Conservation (phyloP, 2,329 filamentous ascomycete genomes). For the Sporothrix inflata region DNA sequence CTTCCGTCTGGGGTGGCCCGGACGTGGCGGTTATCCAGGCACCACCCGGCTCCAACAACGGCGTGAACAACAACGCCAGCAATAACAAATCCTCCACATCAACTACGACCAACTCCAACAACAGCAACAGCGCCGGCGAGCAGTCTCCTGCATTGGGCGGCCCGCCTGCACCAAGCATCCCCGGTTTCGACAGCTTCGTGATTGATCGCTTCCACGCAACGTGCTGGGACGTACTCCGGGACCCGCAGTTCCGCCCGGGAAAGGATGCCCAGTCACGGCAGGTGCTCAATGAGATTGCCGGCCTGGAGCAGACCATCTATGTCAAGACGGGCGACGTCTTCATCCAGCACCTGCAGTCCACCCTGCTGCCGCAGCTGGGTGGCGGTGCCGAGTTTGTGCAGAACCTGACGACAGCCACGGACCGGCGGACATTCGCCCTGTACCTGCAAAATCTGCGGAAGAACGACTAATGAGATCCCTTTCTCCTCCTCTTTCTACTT, state of each 20-base stretch:
- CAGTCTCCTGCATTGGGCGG: slow-evolving; percentile 32
- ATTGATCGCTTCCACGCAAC: slow-evolving; percentile 85
- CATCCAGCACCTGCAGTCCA: slow-evolving; percentile 66
- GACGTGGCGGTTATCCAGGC: slow-evolving; percentile 65
- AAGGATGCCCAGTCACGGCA: slow-evolving; percentile 84
- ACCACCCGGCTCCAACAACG: slow-evolving; percentile 47
- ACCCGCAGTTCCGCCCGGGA: slow-evolving; percentile 76
- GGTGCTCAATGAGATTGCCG: slow-evolving; percentile 84
- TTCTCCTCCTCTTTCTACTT: not conserved
- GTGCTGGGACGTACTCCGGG: slow-evolving; percentile 85
- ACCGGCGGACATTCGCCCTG: slow-evolving; percentile 64
- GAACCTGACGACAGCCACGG: slow-evolving; percentile 60
- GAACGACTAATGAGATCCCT: slow-evolving; percentile 35
- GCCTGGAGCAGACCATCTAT: slow-evolving; percentile 86
- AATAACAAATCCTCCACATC: slow-evolving; percentile 13
- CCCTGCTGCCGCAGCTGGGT: slow-evolving; percentile 67
- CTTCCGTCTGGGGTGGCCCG: slow-evolving; percentile 85
- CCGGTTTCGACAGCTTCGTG: slow-evolving; percentile 90
- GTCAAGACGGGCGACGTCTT: slow-evolving; percentile 85
- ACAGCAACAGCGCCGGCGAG: not conserved
- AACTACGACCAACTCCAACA: slow-evolving; percentile 14
- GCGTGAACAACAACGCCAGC: not conserved
- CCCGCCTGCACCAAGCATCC: slow-evolving; percentile 63
- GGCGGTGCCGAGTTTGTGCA: slow-evolving; percentile 61
- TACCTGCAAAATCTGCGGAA: slow-evolving; percentile 66